phyloP scores from a whole-genome alignment of 2,329 filamentous ascomycete species.

The Basipetospora chlamydospora region DNA sequence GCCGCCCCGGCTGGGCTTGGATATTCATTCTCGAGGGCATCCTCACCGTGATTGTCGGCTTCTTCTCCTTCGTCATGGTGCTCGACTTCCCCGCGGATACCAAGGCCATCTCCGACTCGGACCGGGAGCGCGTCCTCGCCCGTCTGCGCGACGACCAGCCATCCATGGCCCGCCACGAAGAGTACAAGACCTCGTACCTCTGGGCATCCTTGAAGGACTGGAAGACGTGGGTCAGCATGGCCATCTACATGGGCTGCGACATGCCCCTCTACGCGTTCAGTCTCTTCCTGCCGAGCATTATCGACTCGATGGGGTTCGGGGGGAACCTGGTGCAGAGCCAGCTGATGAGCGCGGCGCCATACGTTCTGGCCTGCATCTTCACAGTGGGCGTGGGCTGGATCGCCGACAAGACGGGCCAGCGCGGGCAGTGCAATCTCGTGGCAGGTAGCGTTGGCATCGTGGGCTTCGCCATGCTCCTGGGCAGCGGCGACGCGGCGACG shows the following conservation, averaged over 20 bases:
- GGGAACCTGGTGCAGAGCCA: constrained; percentile 29
- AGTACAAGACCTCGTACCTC: constrained; percentile 56
- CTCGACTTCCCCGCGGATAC: constrained; percentile 68
- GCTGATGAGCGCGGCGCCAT: constrained; percentile 43
- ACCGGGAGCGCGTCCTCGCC: constrained; percentile 53
- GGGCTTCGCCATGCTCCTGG: constrained; percentile 54
- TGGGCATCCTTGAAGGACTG: constrained; percentile 59
- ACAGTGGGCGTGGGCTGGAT: constrained; percentile 50
- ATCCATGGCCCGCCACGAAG: constrained; percentile 48
- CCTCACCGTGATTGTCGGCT: constrained; percentile 49
- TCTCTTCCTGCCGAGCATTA: constrained; percentile 44
- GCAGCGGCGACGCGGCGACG: constrained; percentile 33
- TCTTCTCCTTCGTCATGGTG: constrained; percentile 56
- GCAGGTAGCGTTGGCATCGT: constrained; percentile 45
- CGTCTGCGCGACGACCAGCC: constrained; percentile 56
- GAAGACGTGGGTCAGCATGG: constrained; percentile 49
- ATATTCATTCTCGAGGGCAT: constrained; percentile 55
- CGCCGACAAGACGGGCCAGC: constrained; percentile 47
- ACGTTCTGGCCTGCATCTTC: constrained; percentile 44
- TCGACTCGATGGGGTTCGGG: constrained; percentile 19
- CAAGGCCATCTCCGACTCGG: constrained; percentile 49
- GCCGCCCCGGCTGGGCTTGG: constrained; percentile 41
- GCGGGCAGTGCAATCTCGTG: constrained; percentile 54
- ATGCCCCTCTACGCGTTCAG: constrained; percentile 37
- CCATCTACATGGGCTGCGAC: constrained; percentile 32